Conservation (phyloP, 1,284 basidiomycete genomes). For the Xerocomus minutiporus region DNA sequence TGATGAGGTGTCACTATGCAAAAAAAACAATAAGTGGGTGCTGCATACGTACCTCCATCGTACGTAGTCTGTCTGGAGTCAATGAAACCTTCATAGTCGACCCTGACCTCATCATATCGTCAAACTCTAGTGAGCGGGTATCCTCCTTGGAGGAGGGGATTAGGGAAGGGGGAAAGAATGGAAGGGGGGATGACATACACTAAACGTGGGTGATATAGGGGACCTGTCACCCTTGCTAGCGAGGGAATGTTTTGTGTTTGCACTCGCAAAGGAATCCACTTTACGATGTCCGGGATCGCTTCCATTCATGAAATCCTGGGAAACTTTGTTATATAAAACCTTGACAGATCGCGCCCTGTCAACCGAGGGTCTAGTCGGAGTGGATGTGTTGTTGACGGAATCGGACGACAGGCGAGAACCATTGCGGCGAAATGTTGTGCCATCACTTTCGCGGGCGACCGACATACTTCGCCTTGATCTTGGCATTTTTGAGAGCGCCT, state of each 20-base stretch:
- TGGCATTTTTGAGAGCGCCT: constrained; percentile 55
- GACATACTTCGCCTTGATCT: constrained; percentile 67
- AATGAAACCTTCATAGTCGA: constrained; percentile 92
- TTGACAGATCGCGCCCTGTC: constrained; percentile 58
- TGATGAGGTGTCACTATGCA: constrained; percentile 31
- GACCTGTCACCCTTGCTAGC: constrained; percentile 33
- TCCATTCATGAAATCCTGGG: constrained; percentile 40
- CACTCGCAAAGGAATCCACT: constrained; percentile 51
- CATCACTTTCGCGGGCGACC: constrained; percentile 42
- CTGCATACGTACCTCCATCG: constrained; percentile 70
- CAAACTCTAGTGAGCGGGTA: constrained; percentile 72
- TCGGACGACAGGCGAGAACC: constrained; percentile 33
- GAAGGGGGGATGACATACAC: constrained; percentile 22
- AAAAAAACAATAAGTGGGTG: constrained; percentile 23
- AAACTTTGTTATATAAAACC: constrained; percentile 48
- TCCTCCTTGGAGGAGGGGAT: constrained; percentile 40
- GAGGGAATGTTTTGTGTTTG: constrained; percentile 39
- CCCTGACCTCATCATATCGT: constrained; percentile 82
- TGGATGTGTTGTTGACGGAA: constrained; percentile 22
- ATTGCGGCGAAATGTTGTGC: constrained; percentile 33
- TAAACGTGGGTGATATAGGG: constrained; percentile 34
- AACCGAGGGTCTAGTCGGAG: constrained; percentile 47
- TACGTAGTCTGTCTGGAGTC: constrained; percentile 86
- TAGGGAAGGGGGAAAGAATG: constrained; percentile 1
- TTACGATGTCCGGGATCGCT: constrained; percentile 45